These are phyloP conservation scores for Tieghemiomyces parasiticus DNA, from an alignment of 192 early-diverging fungal genomes.

Conservation along the genomic window DNA sequence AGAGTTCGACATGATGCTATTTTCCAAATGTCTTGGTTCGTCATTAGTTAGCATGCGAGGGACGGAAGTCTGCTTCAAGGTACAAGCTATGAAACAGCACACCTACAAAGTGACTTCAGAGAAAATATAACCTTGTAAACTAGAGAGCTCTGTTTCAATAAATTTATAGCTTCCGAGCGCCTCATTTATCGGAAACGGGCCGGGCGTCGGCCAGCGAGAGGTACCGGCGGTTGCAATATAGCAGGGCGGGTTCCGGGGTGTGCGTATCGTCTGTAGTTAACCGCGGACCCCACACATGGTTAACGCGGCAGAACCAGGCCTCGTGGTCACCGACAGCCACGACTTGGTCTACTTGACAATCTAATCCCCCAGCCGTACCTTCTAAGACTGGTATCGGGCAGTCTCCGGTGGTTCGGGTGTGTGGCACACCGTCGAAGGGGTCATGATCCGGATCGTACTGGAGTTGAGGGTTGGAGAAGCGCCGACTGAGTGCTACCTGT, in stretches of 20 bases:
- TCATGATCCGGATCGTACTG: not conserved
- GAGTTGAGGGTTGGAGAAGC: not conserved
- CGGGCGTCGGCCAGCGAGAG: not conserved
- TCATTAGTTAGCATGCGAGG: too few relatives aligned
- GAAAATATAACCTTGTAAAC: too few relatives aligned
- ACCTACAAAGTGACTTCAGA: too few relatives aligned
- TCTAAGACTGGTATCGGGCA: not conserved
- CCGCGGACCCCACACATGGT: not conserved
- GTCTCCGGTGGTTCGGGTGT: not conserved
- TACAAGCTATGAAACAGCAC: too few relatives aligned
- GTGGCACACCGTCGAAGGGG: not conserved
- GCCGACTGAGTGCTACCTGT: not conserved
- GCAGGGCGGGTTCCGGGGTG: not conserved
- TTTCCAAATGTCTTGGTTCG: too few relatives aligned
- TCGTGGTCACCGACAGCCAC: conserved; percentile 3
- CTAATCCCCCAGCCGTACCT: conserved; percentile 4
- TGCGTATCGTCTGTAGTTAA: not conserved
- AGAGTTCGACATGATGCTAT: too few relatives aligned
- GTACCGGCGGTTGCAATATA: not conserved
- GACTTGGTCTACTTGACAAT: not conserved
- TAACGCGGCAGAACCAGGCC: not conserved
- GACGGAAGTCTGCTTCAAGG: too few relatives aligned
- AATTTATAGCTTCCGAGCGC: not conserved
- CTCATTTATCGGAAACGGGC: not conserved
- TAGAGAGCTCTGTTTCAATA: too few relatives aligned